Evolutionary conservation across 805 yeast species (phyloP), one percentile per base, ranked within the genome.

Genomic region (Helenozyma rhizophorensis): DNA sequence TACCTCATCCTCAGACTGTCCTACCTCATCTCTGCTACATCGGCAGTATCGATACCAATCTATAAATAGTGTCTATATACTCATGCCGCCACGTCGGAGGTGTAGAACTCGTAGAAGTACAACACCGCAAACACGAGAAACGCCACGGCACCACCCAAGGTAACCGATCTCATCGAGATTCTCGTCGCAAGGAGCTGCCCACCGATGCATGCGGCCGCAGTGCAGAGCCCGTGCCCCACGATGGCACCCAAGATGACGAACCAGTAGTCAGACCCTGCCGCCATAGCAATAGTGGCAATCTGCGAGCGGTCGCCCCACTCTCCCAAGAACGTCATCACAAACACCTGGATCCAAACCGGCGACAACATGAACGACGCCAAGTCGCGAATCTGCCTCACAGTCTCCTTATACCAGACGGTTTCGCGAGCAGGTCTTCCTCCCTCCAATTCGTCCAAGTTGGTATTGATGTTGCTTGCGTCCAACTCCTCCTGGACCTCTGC

Each of bases 221-320:
- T 85, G 63, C 97, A 93, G 8, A 83, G 28, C 8, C 82, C 79
- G 60, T 93, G 99, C 21, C 98, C 99, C 26, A 82, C 58, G 23
- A 87, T 76, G 14, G 95, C 95, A 40, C 99, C 98, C 28, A 80
- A 47, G 28, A 90, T 86, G 24, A 89, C 95, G 46, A 71, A 70
- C 89, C 93, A 80, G 62, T 87, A 93, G 58, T 88, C 83, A 27
- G 87, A 80, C 24, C 96, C 96, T 1, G 98, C 96, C 33, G 97
- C 97, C 94, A 93, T 83, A 25, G 97, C 97, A 50, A 93, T 88
- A 21, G 97, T 93, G 27, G 97, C 96, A 35, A 93, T 87, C 65
- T 93, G 99, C 9, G 97, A 88, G 51, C 98, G 79, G 60, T 93
- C 99, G 32, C 99, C 99, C 95, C 97, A 88, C 65, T 93, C 99